These are phyloP conservation scores for Forsythia suspensa DNA, from an alignment of 257 asterid genomes.

Conservation along the genomic window DNA sequence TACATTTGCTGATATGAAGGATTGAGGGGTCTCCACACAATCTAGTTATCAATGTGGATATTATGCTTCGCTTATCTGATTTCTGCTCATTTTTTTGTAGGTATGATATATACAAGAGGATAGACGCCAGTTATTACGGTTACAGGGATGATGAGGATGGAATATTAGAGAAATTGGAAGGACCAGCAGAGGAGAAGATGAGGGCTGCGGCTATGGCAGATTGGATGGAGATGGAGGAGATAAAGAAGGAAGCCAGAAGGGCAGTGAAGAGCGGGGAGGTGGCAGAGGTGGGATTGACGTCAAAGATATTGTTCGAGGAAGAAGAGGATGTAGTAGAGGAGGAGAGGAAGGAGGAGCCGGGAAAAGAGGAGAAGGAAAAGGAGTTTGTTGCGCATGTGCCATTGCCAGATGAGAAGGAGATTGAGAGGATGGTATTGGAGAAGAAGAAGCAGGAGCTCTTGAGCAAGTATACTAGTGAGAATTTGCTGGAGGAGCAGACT, in stretches of 20 bases:
- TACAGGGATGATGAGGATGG: slow-evolving; percentile 98
- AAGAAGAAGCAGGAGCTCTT: slow-evolving; percentile 87
- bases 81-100: slow-evolving; percentile 35
- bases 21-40: not conserved
- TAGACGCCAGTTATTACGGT: slow-evolving; percentile 94
- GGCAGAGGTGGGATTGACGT: slow-evolving; percentile 71
- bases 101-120: slow-evolving; percentile 93
- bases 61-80: slow-evolving; percentile 14
- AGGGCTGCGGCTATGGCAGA: slow-evolving; percentile 70
- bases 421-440: slow-evolving; percentile 80
- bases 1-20: not conserved
- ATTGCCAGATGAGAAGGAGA: slow-evolving; percentile 87
- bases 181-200: slow-evolving; percentile 74
- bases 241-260: slow-evolving; percentile 86
- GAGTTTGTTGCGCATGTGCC: slow-evolving; percentile 92
- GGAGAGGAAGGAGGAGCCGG: slow-evolving; percentile 76
- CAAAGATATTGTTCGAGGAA: slow-evolving; percentile 80
- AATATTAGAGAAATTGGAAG: slow-evolving; percentile 73
- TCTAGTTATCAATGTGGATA: not conserved
- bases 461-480: slow-evolving; percentile 74
- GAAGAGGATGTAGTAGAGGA: slow-evolving; percentile 94
- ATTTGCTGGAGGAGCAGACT: slow-evolving; percentile 66
- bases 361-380: slow-evolving; percentile 60
- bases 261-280: slow-evolving; percentile 93
- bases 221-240: slow-evolving; percentile 78